phyloP scores from a whole-genome alignment of 148 eudicot species.

The Rhododendron simsii region DNA sequence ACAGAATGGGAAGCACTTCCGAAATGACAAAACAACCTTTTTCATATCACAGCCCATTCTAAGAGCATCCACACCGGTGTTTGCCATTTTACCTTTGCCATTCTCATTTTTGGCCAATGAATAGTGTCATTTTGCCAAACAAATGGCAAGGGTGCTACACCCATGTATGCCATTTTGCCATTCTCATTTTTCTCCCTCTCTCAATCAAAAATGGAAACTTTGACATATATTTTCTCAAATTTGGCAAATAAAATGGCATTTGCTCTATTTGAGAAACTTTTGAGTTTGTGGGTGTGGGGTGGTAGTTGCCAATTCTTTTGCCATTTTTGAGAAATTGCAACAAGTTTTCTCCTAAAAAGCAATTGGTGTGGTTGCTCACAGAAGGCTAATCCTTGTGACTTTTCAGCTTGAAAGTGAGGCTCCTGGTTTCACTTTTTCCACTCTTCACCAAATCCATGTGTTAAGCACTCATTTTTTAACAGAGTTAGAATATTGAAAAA shows the following conservation, averaged over 20 bases:
- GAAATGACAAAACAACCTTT: background rate
- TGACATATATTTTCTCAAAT: background rate
- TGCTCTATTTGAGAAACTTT: too few species aligned
- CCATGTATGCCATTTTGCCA: background rate
- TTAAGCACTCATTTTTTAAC: background rate
- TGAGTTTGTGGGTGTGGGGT: background rate
- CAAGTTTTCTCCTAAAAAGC: background rate
- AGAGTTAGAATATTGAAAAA: background rate
- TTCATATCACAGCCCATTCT: background rate
- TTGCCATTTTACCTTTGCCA: background rate
- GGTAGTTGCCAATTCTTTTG: background rate
- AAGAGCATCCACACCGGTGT: background rate
- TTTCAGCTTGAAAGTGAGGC: background rate
- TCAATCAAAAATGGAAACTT: background rate
- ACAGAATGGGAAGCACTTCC: background rate
- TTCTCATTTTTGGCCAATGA: background rate
- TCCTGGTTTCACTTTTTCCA: background rate
- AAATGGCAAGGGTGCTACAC: background rate
- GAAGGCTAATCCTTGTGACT: background rate
- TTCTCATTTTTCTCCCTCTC: background rate
- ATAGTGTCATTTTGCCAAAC: background rate
- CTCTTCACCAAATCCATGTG: background rate
- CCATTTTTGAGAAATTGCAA: background rate
- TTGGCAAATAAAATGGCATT: background rate
- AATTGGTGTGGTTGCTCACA: background rate